These are phyloP conservation scores for Neurospora discreta DNA, from an alignment of 495 filamentous ascomycete species.

Conservation along the genomic window DNA sequence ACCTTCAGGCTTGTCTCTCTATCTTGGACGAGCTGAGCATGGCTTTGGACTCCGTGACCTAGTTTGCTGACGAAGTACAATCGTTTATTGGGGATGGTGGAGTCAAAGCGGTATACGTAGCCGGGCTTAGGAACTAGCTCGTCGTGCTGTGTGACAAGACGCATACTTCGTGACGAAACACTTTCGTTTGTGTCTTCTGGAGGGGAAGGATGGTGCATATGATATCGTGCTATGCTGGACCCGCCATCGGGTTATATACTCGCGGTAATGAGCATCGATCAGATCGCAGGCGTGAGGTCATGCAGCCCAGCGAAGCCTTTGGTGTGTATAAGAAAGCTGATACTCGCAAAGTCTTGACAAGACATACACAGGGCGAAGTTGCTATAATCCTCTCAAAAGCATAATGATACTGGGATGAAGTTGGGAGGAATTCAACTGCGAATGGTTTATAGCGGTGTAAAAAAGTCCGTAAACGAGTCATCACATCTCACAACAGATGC, in stretches of 20 bases:
- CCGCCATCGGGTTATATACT: neutral
- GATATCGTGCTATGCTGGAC: neutral
- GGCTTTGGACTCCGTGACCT: neutral
- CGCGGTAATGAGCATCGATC: neutral
- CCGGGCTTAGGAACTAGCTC: neutral
- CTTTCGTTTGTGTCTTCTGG: neutral
- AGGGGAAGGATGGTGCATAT: neutral
- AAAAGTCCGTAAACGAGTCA: neutral
- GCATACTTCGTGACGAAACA: neutral
- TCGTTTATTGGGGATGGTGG: neutral
- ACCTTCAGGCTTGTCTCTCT: neutral
- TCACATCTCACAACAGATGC: neutral
- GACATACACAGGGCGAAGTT: neutral
- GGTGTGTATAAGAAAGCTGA: neutral
- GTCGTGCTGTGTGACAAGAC: neutral
- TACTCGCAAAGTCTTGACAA: neutral
- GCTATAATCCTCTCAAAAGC: neutral
- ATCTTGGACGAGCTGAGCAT: constrained; percentile 2
- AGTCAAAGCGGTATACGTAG: constrained; percentile 1
- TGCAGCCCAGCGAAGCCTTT: neutral
- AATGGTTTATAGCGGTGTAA: neutral
- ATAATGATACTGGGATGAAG: neutral
- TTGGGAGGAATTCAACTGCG: neutral
- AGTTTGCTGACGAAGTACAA: neutral
- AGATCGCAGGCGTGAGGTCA: neutral